Evolutionary conservation across 1,284 basidiomycete species (phyloP).

Genomic region (Ustilago lituana): DNA sequence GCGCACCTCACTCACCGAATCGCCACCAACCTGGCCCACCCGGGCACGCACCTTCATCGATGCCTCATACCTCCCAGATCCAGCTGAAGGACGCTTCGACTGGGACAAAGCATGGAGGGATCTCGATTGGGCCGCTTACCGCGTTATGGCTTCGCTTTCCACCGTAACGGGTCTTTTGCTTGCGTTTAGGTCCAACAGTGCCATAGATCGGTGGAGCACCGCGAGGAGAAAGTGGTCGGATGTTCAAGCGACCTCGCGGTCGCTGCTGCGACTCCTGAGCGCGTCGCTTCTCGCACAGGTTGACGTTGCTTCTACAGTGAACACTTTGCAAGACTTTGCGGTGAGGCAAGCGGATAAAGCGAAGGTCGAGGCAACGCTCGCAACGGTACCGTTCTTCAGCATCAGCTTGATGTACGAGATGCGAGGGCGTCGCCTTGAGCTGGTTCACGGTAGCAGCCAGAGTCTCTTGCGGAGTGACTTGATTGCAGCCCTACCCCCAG

Average conservation of each 20-base stretch:
- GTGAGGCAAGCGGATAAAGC: not conserved
- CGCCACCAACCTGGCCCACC: not conserved
- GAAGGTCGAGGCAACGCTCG: constrained; percentile 17
- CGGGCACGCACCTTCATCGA: constrained; percentile 18
- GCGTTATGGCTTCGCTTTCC: constrained; percentile 32
- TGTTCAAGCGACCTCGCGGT: constrained; percentile 29
- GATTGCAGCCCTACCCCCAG: constrained; percentile 15
- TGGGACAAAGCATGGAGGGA: constrained; percentile 23
- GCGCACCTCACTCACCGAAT: not conserved
- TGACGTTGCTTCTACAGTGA: not conserved
- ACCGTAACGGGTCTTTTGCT: constrained; percentile 44
- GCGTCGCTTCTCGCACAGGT: constrained; percentile 8
- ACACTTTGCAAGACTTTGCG: constrained; percentile 10
- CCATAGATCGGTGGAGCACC: constrained; percentile 43
- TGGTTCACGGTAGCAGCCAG: not conserved
- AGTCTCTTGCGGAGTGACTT: constrained; percentile 18
- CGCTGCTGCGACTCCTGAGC: constrained; percentile 29
- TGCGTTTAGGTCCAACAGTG: constrained; percentile 45
- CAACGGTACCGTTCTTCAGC: constrained; percentile 39
- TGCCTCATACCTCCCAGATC: not conserved
- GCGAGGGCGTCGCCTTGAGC: constrained; percentile 19
- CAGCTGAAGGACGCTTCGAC: not conserved
- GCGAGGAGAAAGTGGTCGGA: constrained; percentile 39
- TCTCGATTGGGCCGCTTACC: constrained; percentile 35
- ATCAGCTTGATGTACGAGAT: constrained; percentile 45